Conservation (phyloP, 2,329 filamentous ascomycete genomes). For the Fusarium cyanostomum region DNA sequence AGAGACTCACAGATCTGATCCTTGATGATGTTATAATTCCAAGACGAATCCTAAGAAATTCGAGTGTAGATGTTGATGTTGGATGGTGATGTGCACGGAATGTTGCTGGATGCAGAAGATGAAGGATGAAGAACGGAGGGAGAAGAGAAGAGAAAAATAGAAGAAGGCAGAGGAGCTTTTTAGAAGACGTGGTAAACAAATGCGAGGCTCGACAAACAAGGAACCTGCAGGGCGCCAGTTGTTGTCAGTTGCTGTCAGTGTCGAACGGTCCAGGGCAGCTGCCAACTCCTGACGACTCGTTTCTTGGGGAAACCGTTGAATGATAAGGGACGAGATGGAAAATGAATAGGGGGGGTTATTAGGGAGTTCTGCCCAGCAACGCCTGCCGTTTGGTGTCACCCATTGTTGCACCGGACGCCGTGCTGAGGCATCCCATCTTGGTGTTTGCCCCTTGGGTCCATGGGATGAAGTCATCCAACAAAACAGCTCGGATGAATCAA, state of each 20-base stretch:
- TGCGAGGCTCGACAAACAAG: not conserved
- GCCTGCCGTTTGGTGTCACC: slow-evolving; percentile 28
- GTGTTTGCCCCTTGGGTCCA: slow-evolving; percentile 26
- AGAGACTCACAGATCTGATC: slow-evolving; percentile 23
- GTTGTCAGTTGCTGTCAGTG: slow-evolving; percentile 15
- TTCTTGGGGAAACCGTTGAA: slow-evolving; percentile 31
- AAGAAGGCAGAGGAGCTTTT: slow-evolving; percentile 18
- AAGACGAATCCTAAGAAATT: not conserved
- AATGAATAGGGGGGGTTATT: slow-evolving; percentile 4
- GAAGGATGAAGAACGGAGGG: slow-evolving; percentile 11
- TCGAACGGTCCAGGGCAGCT: slow-evolving; percentile 1
- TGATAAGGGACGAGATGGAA: not conserved
- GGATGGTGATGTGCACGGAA: slow-evolving; percentile 13
- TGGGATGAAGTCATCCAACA: not conserved
- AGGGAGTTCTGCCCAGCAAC: slow-evolving; percentile 10
- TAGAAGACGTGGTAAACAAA: slow-evolving; percentile 30
- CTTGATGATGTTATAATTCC: slow-evolving; percentile 14
- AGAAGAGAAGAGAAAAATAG: slow-evolving; percentile 1
- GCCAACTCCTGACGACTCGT: slow-evolving; percentile 6
- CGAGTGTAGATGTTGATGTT: slow-evolving; percentile 15
- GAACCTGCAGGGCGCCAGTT: slow-evolving; percentile 13
- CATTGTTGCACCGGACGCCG: slow-evolving; percentile 24
- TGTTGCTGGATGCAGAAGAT: slow-evolving; percentile 7
- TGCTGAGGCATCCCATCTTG: slow-evolving; percentile 23
- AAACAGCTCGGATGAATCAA: not conserved